phyloP scores from a whole-genome alignment of 164 flowering plant genomes.

The Warburgia ugandensis region DNA sequence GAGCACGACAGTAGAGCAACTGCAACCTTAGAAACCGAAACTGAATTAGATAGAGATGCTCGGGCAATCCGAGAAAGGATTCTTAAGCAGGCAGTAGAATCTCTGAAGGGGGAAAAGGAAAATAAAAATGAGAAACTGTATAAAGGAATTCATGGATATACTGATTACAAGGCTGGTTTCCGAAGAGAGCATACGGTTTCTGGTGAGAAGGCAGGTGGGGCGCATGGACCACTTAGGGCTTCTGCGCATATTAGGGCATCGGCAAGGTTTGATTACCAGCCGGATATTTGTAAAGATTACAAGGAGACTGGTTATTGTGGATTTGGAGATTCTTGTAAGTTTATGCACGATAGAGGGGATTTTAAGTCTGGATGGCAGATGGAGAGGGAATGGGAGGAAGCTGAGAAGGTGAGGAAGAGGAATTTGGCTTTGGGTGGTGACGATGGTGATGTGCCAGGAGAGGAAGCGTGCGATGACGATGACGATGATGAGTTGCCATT shows the following conservation, averaged over 20 bases:
- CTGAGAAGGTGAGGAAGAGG: conserved; percentile 67
- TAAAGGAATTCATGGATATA: conserved; percentile 72
- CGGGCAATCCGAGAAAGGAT: conserved; percentile 79
- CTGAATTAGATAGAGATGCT: conserved; percentile 67
- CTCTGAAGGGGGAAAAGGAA: conserved; percentile 49
- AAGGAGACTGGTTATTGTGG: conserved; percentile 99
- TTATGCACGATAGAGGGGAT: conserved; percentile 98
- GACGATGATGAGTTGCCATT: conserved; percentile 68
- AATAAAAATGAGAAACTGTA: conserved; percentile 56
- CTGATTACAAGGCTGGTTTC: conserved; percentile 84
- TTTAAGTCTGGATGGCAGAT: conserved; percentile 95
- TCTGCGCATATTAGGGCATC: conserved; percentile 83
- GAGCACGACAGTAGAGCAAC: conserved; percentile 82
- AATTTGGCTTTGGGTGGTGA: conserved; percentile 62
- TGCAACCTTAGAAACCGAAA: conserved; percentile 84
- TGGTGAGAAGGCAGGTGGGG: conserved; percentile 88
- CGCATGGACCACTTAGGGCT: conserved; percentile 96
- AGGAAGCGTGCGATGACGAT: conserved; percentile 42
- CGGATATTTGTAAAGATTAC: conserved; percentile 94
- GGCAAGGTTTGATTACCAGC: conserved; percentile 92
- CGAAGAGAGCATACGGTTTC: conserved; percentile 81
- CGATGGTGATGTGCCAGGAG: conserved; percentile 29
- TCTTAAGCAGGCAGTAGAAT: conserved; percentile 68
- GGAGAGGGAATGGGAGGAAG: conserved; percentile 91
- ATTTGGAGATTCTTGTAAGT: conserved; percentile 92